A percentile compares a stretch with the other conserved stretches of the same genome.
phyloP scores from a whole-genome alignment of 306 rosid genomes.

The Pyrus betulifolia region DNA sequence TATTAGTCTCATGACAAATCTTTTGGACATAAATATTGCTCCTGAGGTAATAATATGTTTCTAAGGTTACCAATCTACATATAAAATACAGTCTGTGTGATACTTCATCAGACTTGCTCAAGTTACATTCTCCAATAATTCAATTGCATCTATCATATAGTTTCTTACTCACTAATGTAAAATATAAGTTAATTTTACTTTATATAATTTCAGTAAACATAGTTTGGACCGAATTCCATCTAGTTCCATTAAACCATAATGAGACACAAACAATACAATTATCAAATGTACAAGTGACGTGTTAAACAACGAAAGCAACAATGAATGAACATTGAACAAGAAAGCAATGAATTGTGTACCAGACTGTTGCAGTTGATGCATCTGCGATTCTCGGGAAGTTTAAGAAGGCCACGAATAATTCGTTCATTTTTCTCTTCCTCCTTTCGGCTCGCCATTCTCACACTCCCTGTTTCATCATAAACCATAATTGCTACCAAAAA shows the following conservation, averaged over 20 bases:
- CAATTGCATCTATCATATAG: background rate
- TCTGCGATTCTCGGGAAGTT: conserved; percentile 68
- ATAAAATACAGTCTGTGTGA: background rate
- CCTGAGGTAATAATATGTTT: background rate
- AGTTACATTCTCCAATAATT: background rate
- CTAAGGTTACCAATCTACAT: background rate
- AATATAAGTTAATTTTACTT: background rate
- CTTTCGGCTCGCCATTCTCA: conserved; percentile 65
- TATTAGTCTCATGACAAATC: background rate
- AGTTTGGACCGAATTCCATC: background rate
- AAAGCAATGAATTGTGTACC: conserved; percentile 37
- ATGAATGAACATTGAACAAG: background rate
- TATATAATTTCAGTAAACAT: background rate
- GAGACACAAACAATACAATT: background rate
- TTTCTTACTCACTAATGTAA: no score
- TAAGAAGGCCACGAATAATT: conserved; percentile 79
- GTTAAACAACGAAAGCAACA: background rate
- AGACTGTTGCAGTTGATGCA: conserved; percentile 87
- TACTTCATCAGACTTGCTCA: background rate
- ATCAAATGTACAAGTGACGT: background rate
- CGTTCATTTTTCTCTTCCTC: conserved; percentile 91
- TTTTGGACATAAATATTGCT: background rate
- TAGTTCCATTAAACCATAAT: conserved; percentile 8
- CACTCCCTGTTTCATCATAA: conserved; percentile 28
- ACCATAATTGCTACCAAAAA: conserved; percentile 11